Percentiles rank a stretch among this genome's conserved stretches.
Conservation (phyloP, 108 stramenopile genomes). For the Cyclostephanos invisitatus region DNA sequence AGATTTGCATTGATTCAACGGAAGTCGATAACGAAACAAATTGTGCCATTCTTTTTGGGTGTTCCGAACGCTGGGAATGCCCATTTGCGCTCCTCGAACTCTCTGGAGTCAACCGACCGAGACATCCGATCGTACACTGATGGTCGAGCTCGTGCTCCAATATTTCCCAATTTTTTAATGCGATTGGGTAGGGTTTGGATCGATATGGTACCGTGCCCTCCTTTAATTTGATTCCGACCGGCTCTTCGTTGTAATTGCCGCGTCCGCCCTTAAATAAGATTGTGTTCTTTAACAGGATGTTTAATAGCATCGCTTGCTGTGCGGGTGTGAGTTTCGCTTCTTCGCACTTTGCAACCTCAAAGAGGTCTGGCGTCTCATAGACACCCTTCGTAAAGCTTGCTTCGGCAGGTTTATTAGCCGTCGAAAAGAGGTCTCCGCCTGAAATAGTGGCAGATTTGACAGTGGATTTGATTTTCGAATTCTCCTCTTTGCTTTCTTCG, state of each 20-base stretch:
- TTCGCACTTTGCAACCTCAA: not conserved
- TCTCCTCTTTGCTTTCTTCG: too few relatives aligned
- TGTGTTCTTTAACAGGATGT: not conserved
- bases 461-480: too few relatives aligned
- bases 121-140: constrained; percentile 2
- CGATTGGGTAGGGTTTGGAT: constrained; percentile 16
- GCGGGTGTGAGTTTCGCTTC: not conserved
- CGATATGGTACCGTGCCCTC: not conserved
- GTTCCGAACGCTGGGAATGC: constrained; percentile 12
- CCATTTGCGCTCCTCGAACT: constrained; percentile 11
- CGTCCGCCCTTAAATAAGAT: not conserved
- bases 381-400: not conserved
- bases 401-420: not conserved
- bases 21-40: constrained; percentile 21
- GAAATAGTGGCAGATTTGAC: too few relatives aligned
- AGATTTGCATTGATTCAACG: constrained; percentile 2
- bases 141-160: constrained; percentile 9
- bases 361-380: not conserved
- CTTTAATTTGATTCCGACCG: constrained; percentile 10
- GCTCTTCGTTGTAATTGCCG: constrained; percentile 3
- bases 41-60: constrained; percentile 12
- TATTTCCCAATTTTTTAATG: constrained; percentile 3
- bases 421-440: too few relatives aligned
- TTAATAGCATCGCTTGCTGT: constrained; percentile 5
- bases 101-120: constrained; percentile 5